Base-by-base conservation (phyloP, 2,329 filamentous ascomycete species). In the Verticillium nubilum region DNA sequence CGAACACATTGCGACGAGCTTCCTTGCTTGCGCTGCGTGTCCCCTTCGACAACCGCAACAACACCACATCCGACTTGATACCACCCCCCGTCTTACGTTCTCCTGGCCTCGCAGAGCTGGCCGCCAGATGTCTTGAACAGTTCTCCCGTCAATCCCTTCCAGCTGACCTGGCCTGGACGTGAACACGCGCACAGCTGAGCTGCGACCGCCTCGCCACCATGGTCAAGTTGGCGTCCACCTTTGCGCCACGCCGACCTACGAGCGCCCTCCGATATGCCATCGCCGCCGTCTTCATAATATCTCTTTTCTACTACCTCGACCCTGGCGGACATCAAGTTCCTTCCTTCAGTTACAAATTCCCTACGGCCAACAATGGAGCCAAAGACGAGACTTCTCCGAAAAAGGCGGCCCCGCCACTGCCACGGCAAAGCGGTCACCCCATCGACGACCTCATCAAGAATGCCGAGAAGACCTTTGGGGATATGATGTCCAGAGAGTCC, bases 191-290 rank as follows among this genome's bases (percentile, higher is more conserved):
- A 27, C 28, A n/a, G 19, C 31, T 27, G 29, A 31, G 5, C 19
- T 7, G 28, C 52, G 13, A n/a, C 27, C 27, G 35, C 23, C 37
- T 52, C 5, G 25, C 50, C 56, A 28, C 52, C 53, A 64, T 64
- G 62, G 61, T 64, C 57, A 64, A 63, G 54, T 50, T 78, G 70
- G 72, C 75, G 62, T 71, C 75, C 33, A 70, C 70, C 31, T 78
- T 79, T 60, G 74, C 75, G 47, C 74, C 75, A 59, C 73, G 77
- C 60, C 74, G 78, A 58, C 74, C 72, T 9, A 77, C 76, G 56
- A 74, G 78, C 58, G 76, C 79, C 57, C 86, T 91, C 59, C 80
- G 87, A 58, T 82, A 83, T 67, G 88, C 89, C 65, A 78, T 91
- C 2, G 72, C 80, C 31, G 74, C 82, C 23, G 89, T 88, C 5